Percentiles rank a stretch among this genome's conserved stretches.
These are phyloP conservation scores for Leptographium wingfieldii DNA, from an alignment of 2,329 filamentous ascomycete species.

Conservation along the genomic window DNA sequence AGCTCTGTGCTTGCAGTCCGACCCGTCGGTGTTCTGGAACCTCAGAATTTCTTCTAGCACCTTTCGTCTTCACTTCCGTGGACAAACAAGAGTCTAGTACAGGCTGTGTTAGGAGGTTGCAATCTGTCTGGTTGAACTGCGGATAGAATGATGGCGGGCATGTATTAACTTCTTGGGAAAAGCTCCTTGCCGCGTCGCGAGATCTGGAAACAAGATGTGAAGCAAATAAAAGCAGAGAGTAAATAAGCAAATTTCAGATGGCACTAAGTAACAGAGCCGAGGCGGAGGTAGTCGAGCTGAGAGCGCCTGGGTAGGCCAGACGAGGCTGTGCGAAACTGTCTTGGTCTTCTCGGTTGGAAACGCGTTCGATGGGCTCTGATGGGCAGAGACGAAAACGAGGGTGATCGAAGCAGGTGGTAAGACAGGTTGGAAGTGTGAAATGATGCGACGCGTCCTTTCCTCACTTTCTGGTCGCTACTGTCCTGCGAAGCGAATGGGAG, in stretches of 20 bases:
- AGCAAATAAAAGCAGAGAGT: background rate
- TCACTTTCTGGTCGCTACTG: background rate
- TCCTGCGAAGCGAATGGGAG: background rate
- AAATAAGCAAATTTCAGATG: background rate
- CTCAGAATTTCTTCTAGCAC: background rate
- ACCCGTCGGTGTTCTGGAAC: background rate
- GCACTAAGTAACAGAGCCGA: background rate
- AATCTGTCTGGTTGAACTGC: background rate
- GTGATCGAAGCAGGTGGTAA: background rate
- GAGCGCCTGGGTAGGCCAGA: background rate
- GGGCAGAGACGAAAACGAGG: background rate
- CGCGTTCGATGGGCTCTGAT: background rate
- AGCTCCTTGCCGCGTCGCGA: background rate
- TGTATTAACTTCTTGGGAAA: background rate
- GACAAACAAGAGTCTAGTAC: slow-evolving; percentile 2
- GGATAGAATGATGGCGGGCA: background rate
- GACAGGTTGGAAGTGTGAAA: background rate
- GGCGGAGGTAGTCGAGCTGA: background rate
- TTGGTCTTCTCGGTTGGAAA: background rate
- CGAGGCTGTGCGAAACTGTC: background rate
- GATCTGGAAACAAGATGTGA: background rate
- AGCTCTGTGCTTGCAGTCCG: slow-evolving; percentile 51
- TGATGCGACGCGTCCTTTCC: background rate
- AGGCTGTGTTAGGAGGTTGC: background rate
- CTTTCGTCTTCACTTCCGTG: background rate